phyloP scores from a whole-genome alignment of 805 yeast species.

The Hanseniaspora valbyensis region DNA sequence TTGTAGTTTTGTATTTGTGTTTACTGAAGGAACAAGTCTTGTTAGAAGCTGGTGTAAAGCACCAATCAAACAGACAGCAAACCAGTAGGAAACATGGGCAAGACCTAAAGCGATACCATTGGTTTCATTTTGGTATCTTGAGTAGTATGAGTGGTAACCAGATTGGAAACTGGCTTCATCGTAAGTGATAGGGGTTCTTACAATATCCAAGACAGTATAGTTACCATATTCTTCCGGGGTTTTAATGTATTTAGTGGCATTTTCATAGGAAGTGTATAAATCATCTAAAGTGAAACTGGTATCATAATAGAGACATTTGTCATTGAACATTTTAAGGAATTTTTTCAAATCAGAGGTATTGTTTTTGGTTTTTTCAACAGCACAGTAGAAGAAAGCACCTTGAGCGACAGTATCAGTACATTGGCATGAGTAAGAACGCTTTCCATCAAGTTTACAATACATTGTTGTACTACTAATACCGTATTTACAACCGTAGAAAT shows the following conservation, averaged over 20 bases:
- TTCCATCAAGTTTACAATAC: too few species aligned
- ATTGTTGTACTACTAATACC: slow-evolving; percentile 20
- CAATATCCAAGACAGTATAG: background rate
- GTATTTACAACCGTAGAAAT: slow-evolving; percentile 21
- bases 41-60: background rate
- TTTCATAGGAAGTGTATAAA: background rate
- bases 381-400: slow-evolving; percentile 28
- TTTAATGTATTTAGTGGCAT: slow-evolving; percentile 6
- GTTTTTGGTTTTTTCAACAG: slow-evolving; percentile 17
- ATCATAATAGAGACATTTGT: slow-evolving; percentile 24
- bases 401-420: slow-evolving; percentile 26
- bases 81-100: background rate
- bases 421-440: slow-evolving; percentile 24
- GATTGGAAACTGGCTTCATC: background rate
- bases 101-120: slow-evolving; percentile 28
- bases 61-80: background rate
- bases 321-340: slow-evolving; percentile 16
- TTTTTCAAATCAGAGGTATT: slow-evolving; percentile 13
- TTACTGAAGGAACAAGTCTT: background rate
- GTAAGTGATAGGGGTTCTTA: slow-evolving; percentile 5
- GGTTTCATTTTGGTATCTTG: slow-evolving; percentile 20
- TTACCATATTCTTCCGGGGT: background rate
- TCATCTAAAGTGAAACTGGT: slow-evolving; percentile 16
- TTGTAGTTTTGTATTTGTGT: background rate
- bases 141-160: background rate